Evolutionary conservation across 805 yeast species (phyloP).

Genomic region (Clavispora vitiphila): DNA sequence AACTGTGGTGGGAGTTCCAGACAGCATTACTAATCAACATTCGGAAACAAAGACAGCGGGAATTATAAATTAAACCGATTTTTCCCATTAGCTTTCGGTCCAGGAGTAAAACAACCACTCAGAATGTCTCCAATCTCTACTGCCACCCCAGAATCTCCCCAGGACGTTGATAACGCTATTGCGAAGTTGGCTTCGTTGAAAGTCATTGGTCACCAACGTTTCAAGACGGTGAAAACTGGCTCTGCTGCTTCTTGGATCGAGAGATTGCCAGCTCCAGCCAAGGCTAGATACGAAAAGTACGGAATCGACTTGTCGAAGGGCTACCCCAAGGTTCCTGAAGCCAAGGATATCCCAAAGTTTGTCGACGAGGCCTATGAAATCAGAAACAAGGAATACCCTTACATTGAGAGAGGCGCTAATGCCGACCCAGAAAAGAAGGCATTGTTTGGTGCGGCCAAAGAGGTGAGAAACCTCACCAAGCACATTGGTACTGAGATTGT

Average conservation of each 20-base stretch:
- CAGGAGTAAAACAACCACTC: no score
- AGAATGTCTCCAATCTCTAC: not conserved
- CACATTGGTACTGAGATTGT: slow-evolving; percentile 29
- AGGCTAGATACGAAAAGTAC: slow-evolving; percentile 20
- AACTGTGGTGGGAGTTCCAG: not conserved
- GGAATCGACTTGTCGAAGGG: slow-evolving; percentile 24
- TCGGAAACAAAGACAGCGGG: no score
- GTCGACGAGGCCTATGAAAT: slow-evolving; percentile 22
- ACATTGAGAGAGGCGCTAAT: slow-evolving; percentile 21
- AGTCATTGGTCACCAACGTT: slow-evolving; percentile 8
- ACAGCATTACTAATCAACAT: not conserved
- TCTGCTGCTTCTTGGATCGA: slow-evolving; percentile 13
- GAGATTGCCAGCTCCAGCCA: slow-evolving; percentile 19
- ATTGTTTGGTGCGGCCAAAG: slow-evolving; percentile 26
- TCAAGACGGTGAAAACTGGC: slow-evolving; percentile 11
- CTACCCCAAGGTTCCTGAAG: slow-evolving; percentile 22
- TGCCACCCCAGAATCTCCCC: not conserved
- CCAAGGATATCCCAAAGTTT: slow-evolving; percentile 20
- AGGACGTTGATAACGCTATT: slow-evolving; percentile 4
- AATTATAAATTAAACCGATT: no score
- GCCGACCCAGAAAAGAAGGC: slow-evolving; percentile 30
- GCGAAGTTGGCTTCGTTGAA: slow-evolving; percentile 9
- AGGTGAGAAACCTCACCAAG: slow-evolving; percentile 25
- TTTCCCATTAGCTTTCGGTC: no score
- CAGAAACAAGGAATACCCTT: slow-evolving; percentile 21